Base-by-base conservation (phyloP, 768 basidiomycete genomes). In the Lentinula sp. region DNA sequence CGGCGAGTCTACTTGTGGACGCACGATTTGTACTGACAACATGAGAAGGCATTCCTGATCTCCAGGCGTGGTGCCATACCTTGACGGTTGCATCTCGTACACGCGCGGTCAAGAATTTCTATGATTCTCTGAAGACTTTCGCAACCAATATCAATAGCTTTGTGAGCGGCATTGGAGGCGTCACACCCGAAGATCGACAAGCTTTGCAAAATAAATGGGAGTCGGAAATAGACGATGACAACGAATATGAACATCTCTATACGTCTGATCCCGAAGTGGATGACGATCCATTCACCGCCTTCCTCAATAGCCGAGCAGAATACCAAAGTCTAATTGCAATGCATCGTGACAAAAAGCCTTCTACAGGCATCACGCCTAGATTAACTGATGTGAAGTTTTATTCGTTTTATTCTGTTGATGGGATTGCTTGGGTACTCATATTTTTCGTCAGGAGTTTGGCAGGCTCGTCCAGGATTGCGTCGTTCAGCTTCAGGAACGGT, bases 1-100 rank as follows among this genome's bases (percentile, higher is more conserved):
- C 48, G 57, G 10, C 6, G 3, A 59, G 5, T 36, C 20, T 49
- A 45, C 42, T 2, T 12, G 12, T 12, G 32, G 39, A 36, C 13
- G 46, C 13, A 6, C n/a, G 12, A 45, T 33, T 33, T 16, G 36
- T 5, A 16, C 65, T 86, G 85, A 70, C 74, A 78, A 45, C 77
- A 79, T 60, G 65, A 62, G 85, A 83, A 6, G 81, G 81, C 3
- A 79, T 86, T 45, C 85, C 85, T 5, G 80, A 72, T 7, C 71
- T 87, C 1, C 85, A 83, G 65, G 61, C 74, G 54, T 86, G 84
- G 85, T 85, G 84, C 64, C 82, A 84, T 51, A 66, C 72, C 45
- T 70, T 87, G 43, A 85, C 85, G 6, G 67, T 80, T 37, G 74
- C 80, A 0, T 83, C 84, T 12, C 81, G 85, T 13, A 55, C 60